phyloP scores from a whole-genome alignment of 805 yeast genomes.

The Ogataea sp. region DNA sequence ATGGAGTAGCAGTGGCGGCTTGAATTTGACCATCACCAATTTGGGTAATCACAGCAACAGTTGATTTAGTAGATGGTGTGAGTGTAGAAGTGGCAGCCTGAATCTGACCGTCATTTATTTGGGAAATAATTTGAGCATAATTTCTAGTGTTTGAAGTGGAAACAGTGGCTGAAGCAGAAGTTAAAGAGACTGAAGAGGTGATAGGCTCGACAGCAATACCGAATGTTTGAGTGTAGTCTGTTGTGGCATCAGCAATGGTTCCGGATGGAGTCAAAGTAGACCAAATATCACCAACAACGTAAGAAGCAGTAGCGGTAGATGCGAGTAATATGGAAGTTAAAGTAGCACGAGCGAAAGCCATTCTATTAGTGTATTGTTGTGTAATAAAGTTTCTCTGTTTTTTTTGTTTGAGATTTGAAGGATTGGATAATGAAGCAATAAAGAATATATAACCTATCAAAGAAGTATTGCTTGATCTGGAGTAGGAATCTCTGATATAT shows the following conservation, averaged over 20 bases:
- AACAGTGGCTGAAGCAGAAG: constrained; percentile 6
- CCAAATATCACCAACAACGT: constrained; percentile 54
- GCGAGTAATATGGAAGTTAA: constrained; percentile 18
- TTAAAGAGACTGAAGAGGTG: constrained; percentile 25
- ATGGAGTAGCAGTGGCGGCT: constrained; percentile 26
- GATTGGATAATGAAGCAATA: background rate
- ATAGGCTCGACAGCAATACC: constrained; percentile 62
- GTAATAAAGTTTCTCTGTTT: background rate
- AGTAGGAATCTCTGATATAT: background rate
- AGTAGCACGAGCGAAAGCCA: background rate
- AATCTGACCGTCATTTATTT: constrained; percentile 31
- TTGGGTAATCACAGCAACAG: constrained; percentile 30
- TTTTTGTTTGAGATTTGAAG: background rate
- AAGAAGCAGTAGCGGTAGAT: constrained; percentile 35
- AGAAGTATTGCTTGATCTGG: background rate
- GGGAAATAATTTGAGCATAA: constrained; percentile 24
- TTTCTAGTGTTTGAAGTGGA: constrained; percentile 30
- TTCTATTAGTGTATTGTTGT: background rate
- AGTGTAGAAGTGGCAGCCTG: constrained; percentile 22
- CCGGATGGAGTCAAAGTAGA: constrained; percentile 59
- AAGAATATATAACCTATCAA: background rate
- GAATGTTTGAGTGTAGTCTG: constrained; percentile 47
- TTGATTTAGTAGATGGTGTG: constrained; percentile 31
- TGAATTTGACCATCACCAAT: constrained; percentile 42
- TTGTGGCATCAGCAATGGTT: constrained; percentile 41